Base-by-base conservation (phyloP, 257 asterid species). In the Jaltomata sinuosa region DNA sequence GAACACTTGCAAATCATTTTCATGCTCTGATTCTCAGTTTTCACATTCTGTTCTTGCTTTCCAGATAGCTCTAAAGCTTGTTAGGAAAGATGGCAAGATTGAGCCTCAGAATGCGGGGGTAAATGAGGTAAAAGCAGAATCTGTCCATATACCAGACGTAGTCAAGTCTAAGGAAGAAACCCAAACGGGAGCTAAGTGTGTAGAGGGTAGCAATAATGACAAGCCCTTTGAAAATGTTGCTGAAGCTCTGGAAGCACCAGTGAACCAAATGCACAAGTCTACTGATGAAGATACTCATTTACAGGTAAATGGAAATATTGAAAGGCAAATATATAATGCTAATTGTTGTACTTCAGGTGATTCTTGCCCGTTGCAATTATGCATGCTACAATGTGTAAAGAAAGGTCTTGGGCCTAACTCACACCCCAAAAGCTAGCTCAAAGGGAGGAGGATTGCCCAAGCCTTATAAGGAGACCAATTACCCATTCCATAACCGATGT, bases 11-110 rank as follows among this genome's bases (percentile, higher is more conserved):
- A 76, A 34, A 47, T 47, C 27, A 18, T 47, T 47, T 76, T 27
- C 81, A 47, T 47, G 81, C 25, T 76, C 27, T 76, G 61, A 27
- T 76, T 15, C 29, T 45, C 84, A 40, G 32, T 59, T 47, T 45
- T 19, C 84, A 14, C 80, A 10, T 82, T 40, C 69, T 82, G 50
- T 18, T 62, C 42, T 79, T 82, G 36, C 79, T 64, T 88, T 83
- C 61, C 91, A 97, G 99, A 95, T 97, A 85, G 98, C 98, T 71
- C 90, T 95, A 68, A 90, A 94, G 87, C 96, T 95, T 87, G 99
- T 97, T 55, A 93, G 98, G 19, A 84, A 88, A 83, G 94, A 92
- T 84, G 89, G 87, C 83, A 53, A 85, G 52, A 57, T 69, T 55
- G 91, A 90, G 79, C 88, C 89, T 74, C 84, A 45, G 50, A 85